A percentile compares a stretch with the other conserved stretches of the same genome.
phyloP scores from a whole-genome alignment of 306 rosid species.

The Astragalus glycyphyllos region DNA sequence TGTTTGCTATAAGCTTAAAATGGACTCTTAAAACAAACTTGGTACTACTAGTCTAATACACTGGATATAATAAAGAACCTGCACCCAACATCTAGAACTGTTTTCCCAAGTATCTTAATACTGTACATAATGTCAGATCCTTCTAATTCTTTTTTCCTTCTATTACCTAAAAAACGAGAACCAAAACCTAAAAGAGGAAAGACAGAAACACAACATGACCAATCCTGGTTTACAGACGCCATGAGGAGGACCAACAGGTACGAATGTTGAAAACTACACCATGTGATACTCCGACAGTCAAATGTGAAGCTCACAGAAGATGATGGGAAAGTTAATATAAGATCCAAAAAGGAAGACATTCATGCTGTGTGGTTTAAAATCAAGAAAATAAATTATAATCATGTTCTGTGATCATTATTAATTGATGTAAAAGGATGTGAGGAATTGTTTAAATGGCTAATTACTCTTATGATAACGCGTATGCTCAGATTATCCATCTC shows the following conservation, averaged over 20 bases:
- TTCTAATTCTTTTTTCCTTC: neutral
- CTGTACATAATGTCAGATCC: neutral
- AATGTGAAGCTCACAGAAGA: too few species aligned
- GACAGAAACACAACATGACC: neutral
- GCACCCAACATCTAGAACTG: constrained; percentile 2
- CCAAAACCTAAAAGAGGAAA: neutral
- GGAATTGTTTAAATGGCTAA: neutral
- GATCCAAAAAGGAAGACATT: too few species aligned
- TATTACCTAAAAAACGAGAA: neutral
- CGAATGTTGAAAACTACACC: too few species aligned
- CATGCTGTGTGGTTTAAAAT: neutral
- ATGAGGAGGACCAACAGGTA: neutral
- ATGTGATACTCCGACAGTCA: too few species aligned
- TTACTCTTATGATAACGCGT: neutral
- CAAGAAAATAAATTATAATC: too few species aligned
- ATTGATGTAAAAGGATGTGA: neutral
- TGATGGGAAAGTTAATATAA: too few species aligned
- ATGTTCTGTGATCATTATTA: neutral
- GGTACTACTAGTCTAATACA: neutral
- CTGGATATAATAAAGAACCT: neutral
- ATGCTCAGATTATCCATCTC: neutral
- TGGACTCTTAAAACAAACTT: neutral
- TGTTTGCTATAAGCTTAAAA: neutral
- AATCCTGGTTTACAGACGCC: neutral
- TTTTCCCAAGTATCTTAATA: constrained; percentile 6